Base-by-base conservation (phyloP, 2,329 filamentous ascomycete genomes). In the Trichoderma breve region DNA sequence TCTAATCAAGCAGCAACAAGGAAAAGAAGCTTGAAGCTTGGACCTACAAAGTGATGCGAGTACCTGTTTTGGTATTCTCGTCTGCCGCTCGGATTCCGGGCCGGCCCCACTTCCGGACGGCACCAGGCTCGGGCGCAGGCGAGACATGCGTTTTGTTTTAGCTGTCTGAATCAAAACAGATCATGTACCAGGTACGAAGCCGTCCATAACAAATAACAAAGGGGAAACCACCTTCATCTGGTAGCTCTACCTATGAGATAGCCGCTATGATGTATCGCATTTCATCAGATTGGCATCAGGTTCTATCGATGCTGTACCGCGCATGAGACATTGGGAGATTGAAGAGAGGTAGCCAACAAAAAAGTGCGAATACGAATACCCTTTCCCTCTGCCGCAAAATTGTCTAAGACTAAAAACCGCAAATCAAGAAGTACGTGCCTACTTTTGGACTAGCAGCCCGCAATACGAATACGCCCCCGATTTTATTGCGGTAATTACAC, bases 51-150 rank as follows among this genome's bases (percentile, higher is more conserved):
- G n/a, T 12, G 30, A 9, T n/a, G 24, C 5, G 24, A 15, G 26
- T 60, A 60, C 55, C 55, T 60, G 8, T 32, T 28, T 57, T 9
- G 32, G 47, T n/a, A 55, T 28, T 24, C 30, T 36, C 15, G 47
- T 26, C 18, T 43, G 55, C 64, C 64, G 64, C 51, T 67, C 64
- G 51, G 64, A 57, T 57, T 67, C 64, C 64, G 64, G 64, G 26
- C 51, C 64, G 64, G 64, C 64, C 64, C 64, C 64, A 67, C 64
- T n/a, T 8, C 63, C 63, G 63, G 64, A n/a, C 36, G 61, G 61
- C 36, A 34, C 36, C 36, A 64, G 64, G 43, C 21, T 67, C 51
- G 63, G 63, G 43, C 11, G 39, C 15, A 18, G 3, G 34, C n/a
- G 66, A 62, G 30, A 21, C 34, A 43, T 24, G n/a, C 64, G 34